Evolutionary conservation across 139 green algal genomes (phyloP), one percentile per base, ranked within the genome.

Genomic region (Tetradesmus lagerheimii): DNA sequence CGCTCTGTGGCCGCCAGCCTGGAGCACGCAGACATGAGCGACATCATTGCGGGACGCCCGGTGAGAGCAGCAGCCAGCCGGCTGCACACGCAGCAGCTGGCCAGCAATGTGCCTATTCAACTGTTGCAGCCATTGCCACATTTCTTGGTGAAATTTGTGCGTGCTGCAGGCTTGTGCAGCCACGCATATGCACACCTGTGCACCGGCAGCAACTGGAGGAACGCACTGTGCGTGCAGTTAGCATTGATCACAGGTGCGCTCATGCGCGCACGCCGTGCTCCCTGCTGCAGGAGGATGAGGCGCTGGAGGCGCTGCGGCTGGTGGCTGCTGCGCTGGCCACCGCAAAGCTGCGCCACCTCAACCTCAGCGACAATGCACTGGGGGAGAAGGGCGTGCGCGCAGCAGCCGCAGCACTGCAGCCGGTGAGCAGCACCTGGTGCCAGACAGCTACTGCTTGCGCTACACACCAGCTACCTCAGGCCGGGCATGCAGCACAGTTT

Each of bases 311-410:
- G 37, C 92, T 99, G 90, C 92, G 94, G 31, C 95, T 95, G 34
- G 91, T 99, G 23, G 92, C 86, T 62, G 86, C 91, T 0, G 96
- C 94, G 0, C 91, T 99, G 74, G 74, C 89, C 23, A 88, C 38
- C 5, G 91, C 94, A 0, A 85, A 91, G 31, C 90, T 97, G 84
- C 85, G 66, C 37, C 50, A 91, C 57, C 92, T 99, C 16, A 94
- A 99, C 93, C 89, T 99, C 3, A 96, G 91, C 14, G 96, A 99
- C 94, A 99, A 99, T 80, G 97, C 97, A 16, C 95, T 99, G 23
- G 97, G 97, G 0, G 97, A 99, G 93, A 99, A 99, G 95, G 97
- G 97, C 80, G 92, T 99, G 34, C 93, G 96, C 4, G 97, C 97
- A 29, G 97, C 92, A 81, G 92, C 93, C 15, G 95, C 92, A 25